A percentile compares a stretch with the other conserved stretches of the same genome.
Conservation (phyloP, 2,329 filamentous ascomycete genomes). For the Zasmidium citrigriseum region DNA sequence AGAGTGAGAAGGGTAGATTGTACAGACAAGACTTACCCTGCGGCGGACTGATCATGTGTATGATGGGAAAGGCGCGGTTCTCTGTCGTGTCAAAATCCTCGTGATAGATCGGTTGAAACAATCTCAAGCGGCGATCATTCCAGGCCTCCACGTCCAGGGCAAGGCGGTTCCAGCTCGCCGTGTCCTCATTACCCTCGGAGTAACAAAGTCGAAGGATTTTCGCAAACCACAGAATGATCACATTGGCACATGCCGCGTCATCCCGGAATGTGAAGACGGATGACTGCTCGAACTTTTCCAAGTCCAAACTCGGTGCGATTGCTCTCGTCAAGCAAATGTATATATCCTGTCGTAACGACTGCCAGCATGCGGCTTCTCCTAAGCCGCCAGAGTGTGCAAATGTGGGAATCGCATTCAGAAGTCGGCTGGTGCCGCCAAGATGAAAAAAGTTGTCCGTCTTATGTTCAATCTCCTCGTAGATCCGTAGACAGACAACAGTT, state of each 20-base stretch:
- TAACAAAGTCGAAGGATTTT: conserved; percentile 35
- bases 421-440: conserved; percentile 40
- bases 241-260: conserved; percentile 42
- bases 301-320: conserved; percentile 39
- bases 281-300: conserved; percentile 43
- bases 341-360: conserved; percentile 45
- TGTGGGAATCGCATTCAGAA: conserved; percentile 42
- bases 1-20: neutral
- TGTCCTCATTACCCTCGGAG: conserved; percentile 3
- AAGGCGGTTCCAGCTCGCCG: conserved; percentile 16
- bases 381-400: conserved; percentile 44
- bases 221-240: conserved; percentile 42
- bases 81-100: conserved; percentile 16
- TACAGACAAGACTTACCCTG: conserved; percentile 23
- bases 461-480: conserved; percentile 39
- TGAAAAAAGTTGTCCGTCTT: conserved; percentile 38
- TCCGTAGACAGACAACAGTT: conserved; percentile 36
- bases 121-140: conserved; percentile 20
- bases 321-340: conserved; percentile 42
- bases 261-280: conserved; percentile 40
- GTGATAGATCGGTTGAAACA: conserved; percentile 33
- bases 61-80: conserved; percentile 30
- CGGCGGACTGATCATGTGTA: conserved; percentile 37
- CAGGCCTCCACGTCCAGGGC: conserved; percentile 22
- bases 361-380: conserved; percentile 45